Evolutionary conservation across 1,284 basidiomycete species (phyloP), one percentile per base, ranked within the genome.

Genomic region (Trametes polyzona): DNA sequence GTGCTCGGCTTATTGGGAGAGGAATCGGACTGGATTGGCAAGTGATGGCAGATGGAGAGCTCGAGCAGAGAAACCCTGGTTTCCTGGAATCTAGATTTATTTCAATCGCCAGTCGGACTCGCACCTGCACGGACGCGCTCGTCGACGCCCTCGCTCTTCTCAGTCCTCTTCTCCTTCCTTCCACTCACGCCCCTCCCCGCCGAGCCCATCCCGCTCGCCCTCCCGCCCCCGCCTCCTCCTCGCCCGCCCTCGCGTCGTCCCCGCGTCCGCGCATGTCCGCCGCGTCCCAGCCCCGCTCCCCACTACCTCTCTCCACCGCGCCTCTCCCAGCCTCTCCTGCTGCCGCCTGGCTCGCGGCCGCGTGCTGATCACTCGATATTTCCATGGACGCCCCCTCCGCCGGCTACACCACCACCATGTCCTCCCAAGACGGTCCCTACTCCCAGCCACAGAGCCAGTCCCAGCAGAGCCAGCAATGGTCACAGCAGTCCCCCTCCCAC

Each of bases 401-500:
- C 24, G 65, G 66, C 56, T 71, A 66, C 53, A 56, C 68, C 42
- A 65, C 73, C 66, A 44, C 65, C 49, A 73, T 75, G 69, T 69
- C 72, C 62, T 59, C 65, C 47, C 59, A 62, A 58, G 73, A 73
- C 40, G 65, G 60, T 33, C 67, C 70, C 52, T 74, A 73, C 57
- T 65, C 66, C 50, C 63, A 69, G 51, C 71, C 68, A 21, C 66
- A 68, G 54, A n/a, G 23, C 24, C 52, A 55, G 40, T 36, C 30
- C 7, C 35, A 48, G 21, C 59, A 55, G 42, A 67, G 67, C 46
- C 71, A 71, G 50, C 69, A 68, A 55, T 66, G 65, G 65, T 69
- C 65, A 19, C 67, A 64, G 33, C 67, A 67, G 53, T 51, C 68
- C 33, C 66, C 69, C 44, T 48, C 61, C 46, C 71, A 73, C 50